A percentile compares a stretch with the other conserved stretches of the same genome.
phyloP scores from a whole-genome alignment of 192 early-diverging fungal genomes.

The Coemansia sp. region DNA sequence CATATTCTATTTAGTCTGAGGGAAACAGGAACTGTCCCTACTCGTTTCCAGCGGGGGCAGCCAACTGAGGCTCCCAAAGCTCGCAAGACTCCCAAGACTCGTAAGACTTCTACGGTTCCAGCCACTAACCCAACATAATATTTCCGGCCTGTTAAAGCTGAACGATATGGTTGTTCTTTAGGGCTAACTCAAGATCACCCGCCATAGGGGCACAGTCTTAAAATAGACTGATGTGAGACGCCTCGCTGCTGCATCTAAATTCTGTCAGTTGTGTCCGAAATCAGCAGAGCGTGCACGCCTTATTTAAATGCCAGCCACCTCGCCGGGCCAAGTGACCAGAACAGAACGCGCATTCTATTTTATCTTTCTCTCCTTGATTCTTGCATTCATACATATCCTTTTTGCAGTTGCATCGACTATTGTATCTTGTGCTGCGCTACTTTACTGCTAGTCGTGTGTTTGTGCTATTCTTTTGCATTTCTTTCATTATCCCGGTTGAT shows the following conservation, averaged over 20 bases:
- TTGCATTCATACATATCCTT: not conserved
- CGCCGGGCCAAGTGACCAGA: too few relatives aligned
- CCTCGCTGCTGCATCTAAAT: not conserved
- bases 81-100: too few relatives aligned
- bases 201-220: not conserved
- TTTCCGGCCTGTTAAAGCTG: too few relatives aligned
- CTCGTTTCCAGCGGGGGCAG: too few relatives aligned
- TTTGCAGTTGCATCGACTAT: not conserved
- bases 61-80: too few relatives aligned
- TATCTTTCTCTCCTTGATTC: conserved; percentile 1
- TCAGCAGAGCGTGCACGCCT: not conserved
- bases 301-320: too few relatives aligned
- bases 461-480: not conserved
- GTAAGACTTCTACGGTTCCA: too few relatives aligned
- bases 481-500: not conserved
- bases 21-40: too few relatives aligned
- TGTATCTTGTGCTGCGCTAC: not conserved
- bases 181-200: too few relatives aligned
- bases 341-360: not conserved
- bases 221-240: not conserved
- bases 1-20: too few relatives aligned
- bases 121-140: too few relatives aligned
- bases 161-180: too few relatives aligned
- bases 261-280: not conserved
- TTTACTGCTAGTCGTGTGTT: not conserved